These are phyloP conservation scores for Ustilago tritici DNA, from an alignment of 1,284 basidiomycete species.

Conservation along the genomic window DNA sequence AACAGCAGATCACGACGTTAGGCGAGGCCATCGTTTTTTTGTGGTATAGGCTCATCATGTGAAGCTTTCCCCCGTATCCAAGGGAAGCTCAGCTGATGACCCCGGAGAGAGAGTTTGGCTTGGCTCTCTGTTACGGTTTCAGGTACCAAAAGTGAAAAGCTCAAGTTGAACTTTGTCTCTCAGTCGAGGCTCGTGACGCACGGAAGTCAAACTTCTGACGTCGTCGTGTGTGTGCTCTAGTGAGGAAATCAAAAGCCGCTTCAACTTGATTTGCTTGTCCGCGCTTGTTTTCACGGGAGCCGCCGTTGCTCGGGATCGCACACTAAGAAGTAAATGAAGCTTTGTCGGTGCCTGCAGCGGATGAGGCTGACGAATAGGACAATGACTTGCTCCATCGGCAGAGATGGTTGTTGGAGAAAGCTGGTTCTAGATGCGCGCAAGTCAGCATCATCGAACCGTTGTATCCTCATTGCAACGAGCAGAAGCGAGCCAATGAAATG, in stretches of 20 bases:
- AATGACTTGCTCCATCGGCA: conserved; percentile 7
- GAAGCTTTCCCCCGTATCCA: neutral
- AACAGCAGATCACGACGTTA: conserved; percentile 19
- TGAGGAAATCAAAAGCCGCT: conserved; percentile 1
- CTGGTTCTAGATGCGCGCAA: conserved; percentile 14
- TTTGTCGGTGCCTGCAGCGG: conserved; percentile 24
- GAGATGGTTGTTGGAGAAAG: neutral
- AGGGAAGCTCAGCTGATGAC: conserved; percentile 4
- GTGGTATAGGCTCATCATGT: neutral
- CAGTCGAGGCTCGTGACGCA: neutral
- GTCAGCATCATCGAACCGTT: conserved; percentile 21
- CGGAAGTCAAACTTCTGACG: conserved; percentile 13
- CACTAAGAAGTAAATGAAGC: neutral
- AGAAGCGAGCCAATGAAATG: conserved; percentile 10
- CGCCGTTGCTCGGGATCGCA: neutral
- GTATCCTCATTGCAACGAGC: neutral
- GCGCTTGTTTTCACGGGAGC: conserved; percentile 16
- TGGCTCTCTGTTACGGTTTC: conserved; percentile 5
- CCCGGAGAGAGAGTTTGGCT: neutral
- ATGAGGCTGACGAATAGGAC: neutral
- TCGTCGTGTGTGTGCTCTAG: neutral
- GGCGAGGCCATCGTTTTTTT: conserved; percentile 7
- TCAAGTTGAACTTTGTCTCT: neutral
- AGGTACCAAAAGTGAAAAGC: neutral
- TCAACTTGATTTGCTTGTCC: conserved; percentile 5